A percentile compares a stretch with the other conserved stretches of the same genome.
Evolutionary conservation across 2,329 filamentous ascomycete species (phyloP).

Genomic region (Cladophialophora yegresii): DNA sequence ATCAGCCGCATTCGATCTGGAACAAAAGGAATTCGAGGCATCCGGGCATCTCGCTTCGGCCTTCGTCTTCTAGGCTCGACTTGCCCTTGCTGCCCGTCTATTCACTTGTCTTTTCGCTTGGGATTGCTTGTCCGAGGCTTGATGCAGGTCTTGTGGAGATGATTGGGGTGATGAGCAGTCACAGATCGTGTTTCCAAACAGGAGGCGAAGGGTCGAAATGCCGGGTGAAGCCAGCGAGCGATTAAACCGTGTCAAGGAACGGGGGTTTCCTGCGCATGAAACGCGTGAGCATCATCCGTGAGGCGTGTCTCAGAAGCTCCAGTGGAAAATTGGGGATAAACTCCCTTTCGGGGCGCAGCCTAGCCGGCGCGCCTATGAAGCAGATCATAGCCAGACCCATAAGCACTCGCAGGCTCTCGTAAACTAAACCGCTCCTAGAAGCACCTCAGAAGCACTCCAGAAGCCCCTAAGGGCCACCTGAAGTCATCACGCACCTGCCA

Average conservation of each 20-base stretch:
- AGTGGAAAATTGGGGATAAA: not conserved
- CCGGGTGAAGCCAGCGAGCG: not conserved
- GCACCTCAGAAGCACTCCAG: no score
- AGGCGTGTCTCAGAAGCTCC: constrained; percentile 14
- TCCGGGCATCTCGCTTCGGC: no score
- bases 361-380: not conserved
- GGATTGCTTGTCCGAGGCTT: constrained; percentile 7
- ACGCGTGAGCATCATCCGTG: not conserved
- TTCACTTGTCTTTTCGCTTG: constrained; percentile 3
- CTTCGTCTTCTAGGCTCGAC: constrained; percentile 9
- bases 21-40: constrained; percentile 5
- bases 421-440: constrained; percentile 17
- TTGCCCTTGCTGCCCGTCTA: not conserved
- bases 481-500: no score
- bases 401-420: constrained; percentile 9
- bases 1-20: constrained; percentile 15
- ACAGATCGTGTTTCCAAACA: constrained; percentile 3
- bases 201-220: not conserved
- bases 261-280: constrained; percentile 6
- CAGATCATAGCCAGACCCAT: not conserved
- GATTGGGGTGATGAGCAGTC: constrained; percentile 8
- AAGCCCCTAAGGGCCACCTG: not conserved
- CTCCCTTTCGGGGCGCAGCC: not conserved
- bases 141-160: not conserved
- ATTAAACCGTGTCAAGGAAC: constrained; percentile 10